Evolutionary conservation across 2,329 filamentous ascomycete genomes (phyloP), one percentile per base, ranked within the genome.

Genomic region (Fusarium gaditjirri): DNA sequence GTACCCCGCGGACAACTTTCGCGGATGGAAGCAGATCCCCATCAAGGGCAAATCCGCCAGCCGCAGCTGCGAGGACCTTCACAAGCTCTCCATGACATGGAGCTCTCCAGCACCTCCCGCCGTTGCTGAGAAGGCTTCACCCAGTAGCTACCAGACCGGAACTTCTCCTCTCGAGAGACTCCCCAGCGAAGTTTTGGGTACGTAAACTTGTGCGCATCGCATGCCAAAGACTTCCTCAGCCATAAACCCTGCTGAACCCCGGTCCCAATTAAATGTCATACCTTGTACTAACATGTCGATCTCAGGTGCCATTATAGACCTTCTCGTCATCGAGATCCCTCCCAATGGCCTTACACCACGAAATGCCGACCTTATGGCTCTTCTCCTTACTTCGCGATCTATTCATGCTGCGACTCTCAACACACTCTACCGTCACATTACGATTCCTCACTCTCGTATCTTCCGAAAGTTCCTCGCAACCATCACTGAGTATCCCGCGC

Each of bases 391-490:
- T n/a, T 95, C 92, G n/a, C 90, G 88, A 78, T 89, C 89, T 35
- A 84, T 95, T 66, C 91, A 95, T 78, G 87, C 88, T 31, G 91
- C 91, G 25, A 95, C 93, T 7, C 84, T 95, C 38, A 88, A 89
- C 73, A 92, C 93, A 11, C 87, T 96, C 53, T 95, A 95, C 83
- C 88, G 89, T 73, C 90, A 93, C 79, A 92, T 95, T 80, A 94
- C 92, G 46, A 92, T 95, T 74, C 93, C 93, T 10, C 93, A 95
- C 84, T 95, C 93, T 31, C 86, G 90, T 67, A 94, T 94, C 79
- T 96, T 95, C 83, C 91, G 91, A 78, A 95, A 95, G 82, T 94
- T 94, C 75, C 87, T 94, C 53, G 85, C 86, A 64, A 93, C 93
- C 77, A 85, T 95, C 72, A 84, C 85, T 49, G 83, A 88, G 65